Conservation (phyloP, 176 grass and related monocot species). For the Ensete glaucum region DNA sequence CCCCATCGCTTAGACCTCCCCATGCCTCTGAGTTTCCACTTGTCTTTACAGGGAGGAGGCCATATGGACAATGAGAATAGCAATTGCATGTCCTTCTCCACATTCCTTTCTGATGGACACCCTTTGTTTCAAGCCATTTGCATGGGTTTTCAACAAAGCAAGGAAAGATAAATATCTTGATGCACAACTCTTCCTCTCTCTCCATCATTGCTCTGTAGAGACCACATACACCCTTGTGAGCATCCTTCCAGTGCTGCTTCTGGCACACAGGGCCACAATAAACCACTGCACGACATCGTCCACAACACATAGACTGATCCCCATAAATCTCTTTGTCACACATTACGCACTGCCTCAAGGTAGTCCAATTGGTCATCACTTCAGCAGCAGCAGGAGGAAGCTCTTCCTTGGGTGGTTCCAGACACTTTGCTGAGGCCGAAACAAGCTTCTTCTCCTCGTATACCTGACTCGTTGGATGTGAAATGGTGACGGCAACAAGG, state of each 20-base stretch:
- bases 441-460: slow-evolving; percentile 29
- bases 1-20: slow-evolving; percentile 22
- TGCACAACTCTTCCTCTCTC: slow-evolving; percentile 31
- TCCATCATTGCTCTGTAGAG: slow-evolving; percentile 38
- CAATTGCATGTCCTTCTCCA: slow-evolving; percentile 32
- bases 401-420: slow-evolving; percentile 29
- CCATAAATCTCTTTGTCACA: slow-evolving; percentile 19
- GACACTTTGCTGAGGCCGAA: slow-evolving; percentile 19
- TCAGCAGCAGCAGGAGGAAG: not conserved
- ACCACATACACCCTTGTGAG: slow-evolving; percentile 27
- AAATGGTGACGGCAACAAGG: slow-evolving; percentile 34
- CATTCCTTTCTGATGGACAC: slow-evolving; percentile 39
- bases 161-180: slow-evolving; percentile 41
- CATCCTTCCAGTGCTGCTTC: slow-evolving; percentile 42
- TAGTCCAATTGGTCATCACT: slow-evolving; percentile 1
- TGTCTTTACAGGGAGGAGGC: slow-evolving; percentile 27
- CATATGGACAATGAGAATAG: slow-evolving; percentile 30
- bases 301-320: slow-evolving; percentile 26
- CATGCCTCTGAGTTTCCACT: slow-evolving; percentile 21
- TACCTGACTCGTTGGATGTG: slow-evolving; percentile 25
- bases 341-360: slow-evolving; percentile 22
- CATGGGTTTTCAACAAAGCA: slow-evolving; percentile 27
- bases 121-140: slow-evolving; percentile 34
- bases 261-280: slow-evolving; percentile 32
- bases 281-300: slow-evolving; percentile 18